Percentiles rank a stretch among this genome's conserved stretches.
Conservation (phyloP, 2,329 filamentous ascomycete species). For the Stenocarpella maydis region DNA sequence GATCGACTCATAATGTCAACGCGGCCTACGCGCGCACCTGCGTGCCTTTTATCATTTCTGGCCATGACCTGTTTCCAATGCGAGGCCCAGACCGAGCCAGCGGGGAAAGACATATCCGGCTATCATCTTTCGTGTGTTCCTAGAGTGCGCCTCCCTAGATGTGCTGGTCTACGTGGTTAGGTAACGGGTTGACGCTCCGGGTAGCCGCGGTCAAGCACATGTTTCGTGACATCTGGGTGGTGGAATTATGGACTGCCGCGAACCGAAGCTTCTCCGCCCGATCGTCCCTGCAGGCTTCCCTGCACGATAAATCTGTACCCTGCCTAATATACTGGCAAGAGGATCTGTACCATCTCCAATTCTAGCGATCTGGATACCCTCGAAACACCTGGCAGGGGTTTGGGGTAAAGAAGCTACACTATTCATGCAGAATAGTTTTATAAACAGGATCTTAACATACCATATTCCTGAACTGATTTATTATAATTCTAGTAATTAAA, state of each 20-base stretch:
- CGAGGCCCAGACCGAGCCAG: constrained; percentile 10
- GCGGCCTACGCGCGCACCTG: neutral
- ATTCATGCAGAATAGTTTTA: no score
- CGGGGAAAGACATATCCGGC: neutral
- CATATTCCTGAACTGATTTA: no score
- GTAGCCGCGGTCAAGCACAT: constrained; percentile 25
- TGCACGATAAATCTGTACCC: neutral
- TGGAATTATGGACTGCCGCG: constrained; percentile 27
- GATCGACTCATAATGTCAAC: neutral
- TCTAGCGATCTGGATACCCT: neutral
- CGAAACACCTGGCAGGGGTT: neutral
- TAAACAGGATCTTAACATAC: no score
- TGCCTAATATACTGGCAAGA: neutral
- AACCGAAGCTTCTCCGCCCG: constrained; percentile 15
- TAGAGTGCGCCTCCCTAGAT: neutral
- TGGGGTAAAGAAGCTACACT: neutral
- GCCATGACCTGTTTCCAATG: neutral
- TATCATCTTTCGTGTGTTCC: neutral
- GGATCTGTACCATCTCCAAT: neutral
- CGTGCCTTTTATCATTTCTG: constrained; percentile 14
- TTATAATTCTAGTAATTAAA: no score
- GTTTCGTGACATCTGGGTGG: constrained; percentile 30
- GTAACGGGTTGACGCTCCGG: constrained; percentile 31
- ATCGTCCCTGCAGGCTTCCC: constrained; percentile 13
- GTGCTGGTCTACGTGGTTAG: neutral